phyloP scores from a whole-genome alignment of 495 filamentous ascomycete species.

The Sabuloglossum arenarium region DNA sequence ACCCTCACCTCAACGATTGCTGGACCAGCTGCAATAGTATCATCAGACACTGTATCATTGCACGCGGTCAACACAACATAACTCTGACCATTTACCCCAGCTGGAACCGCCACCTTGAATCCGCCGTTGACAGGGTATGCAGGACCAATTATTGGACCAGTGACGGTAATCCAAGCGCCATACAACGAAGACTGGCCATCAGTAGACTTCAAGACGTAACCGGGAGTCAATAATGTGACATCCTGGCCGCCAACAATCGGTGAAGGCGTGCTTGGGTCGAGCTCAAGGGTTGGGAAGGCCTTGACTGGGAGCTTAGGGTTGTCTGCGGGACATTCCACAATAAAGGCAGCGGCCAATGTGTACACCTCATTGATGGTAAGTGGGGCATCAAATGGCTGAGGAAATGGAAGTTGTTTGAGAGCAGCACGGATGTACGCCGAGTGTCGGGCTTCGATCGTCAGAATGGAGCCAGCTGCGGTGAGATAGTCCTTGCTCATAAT shows the following conservation, averaged over 20 bases:
- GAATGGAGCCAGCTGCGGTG: slow-evolving; percentile 38
- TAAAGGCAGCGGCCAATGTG: slow-evolving; percentile 38
- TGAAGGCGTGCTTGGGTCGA: neutral
- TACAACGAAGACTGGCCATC: neutral
- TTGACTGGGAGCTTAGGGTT: slow-evolving; percentile 35
- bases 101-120: slow-evolving; percentile 14
- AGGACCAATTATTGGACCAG: neutral
- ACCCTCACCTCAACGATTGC: slow-evolving; percentile 21
- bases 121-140: neutral
- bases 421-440: slow-evolving; percentile 33
- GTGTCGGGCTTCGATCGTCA: slow-evolving; percentile 41
- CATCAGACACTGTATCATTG: slow-evolving; percentile 20
- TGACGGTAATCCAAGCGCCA: neutral
- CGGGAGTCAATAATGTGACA: neutral
- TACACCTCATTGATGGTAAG: slow-evolving; percentile 36
- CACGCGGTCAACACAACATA: slow-evolving; percentile 25
- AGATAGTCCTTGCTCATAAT: slow-evolving; percentile 31
- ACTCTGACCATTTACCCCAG: slow-evolving; percentile 22
- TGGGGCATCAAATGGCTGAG: slow-evolving; percentile 35
- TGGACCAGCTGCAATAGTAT: slow-evolving; percentile 25
- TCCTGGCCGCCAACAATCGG: neutral
- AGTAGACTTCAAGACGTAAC: neutral
- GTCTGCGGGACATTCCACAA: slow-evolving; percentile 29
- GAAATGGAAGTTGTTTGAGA: slow-evolving; percentile 26
- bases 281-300: slow-evolving; percentile 27